phyloP scores from a whole-genome alignment of 2,329 filamentous ascomycete genomes.

The Aspergillus pseudoglaucus region DNA sequence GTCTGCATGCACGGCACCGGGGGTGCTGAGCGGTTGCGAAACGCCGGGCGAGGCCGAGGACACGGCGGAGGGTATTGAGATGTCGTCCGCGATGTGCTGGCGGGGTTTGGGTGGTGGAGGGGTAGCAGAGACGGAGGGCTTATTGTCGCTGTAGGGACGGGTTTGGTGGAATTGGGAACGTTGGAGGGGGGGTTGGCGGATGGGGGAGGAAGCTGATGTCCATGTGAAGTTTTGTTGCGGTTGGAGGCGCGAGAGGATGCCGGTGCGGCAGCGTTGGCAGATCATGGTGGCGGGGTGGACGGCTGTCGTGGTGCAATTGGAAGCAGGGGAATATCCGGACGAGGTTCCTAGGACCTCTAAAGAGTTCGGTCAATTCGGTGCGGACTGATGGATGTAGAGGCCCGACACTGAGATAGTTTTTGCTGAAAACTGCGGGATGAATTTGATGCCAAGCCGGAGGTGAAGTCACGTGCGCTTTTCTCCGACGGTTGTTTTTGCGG shows the following conservation, averaged over 20 bases:
- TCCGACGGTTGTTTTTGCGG: no score
- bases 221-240: conserved; percentile 23
- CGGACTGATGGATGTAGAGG: background rate
- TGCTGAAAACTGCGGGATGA: conserved; percentile 31
- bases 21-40: conserved; percentile 37
- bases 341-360: background rate
- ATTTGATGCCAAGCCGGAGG: conserved; percentile 31
- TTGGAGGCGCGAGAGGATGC: conserved; percentile 33
- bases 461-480: conserved; percentile 19
- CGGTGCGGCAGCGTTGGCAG: conserved; percentile 36
- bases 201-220: conserved; percentile 12
- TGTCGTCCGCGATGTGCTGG: conserved; percentile 24
- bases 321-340: no score
- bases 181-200: conserved; percentile 23
- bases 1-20: conserved; percentile 24
- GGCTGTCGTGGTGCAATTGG: background rate
- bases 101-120: conserved; percentile 27
- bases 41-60: conserved; percentile 35
- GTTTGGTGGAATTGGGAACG: conserved; percentile 26
- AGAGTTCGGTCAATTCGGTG: background rate
- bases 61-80: conserved; percentile 29
- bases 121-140: conserved; percentile 20
- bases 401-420: conserved; percentile 4
- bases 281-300: conserved; percentile 25
- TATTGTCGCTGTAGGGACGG: conserved; percentile 28